Evolutionary conservation across 352 stramenopile species (phyloP).

Genomic region (Albugo laibachii): DNA sequence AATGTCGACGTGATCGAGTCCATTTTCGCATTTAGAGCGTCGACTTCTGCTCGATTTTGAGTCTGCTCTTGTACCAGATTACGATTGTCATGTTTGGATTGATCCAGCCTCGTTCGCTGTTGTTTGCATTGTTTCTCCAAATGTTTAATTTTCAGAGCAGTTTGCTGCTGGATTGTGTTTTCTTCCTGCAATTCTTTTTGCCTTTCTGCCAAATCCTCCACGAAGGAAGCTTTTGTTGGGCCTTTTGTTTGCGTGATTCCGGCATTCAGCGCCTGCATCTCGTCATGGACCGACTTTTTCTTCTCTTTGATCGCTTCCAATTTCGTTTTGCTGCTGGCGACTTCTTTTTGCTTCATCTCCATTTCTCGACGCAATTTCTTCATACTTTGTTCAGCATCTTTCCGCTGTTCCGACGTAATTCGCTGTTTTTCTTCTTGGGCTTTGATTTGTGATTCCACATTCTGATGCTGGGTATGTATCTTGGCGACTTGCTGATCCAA

Average conservation of each 20-base stretch:
- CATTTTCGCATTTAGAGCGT: conserved; percentile 32
- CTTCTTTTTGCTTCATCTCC: conserved; percentile 25
- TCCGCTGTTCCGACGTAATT: conserved; percentile 38
- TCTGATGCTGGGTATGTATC: conserved; percentile 59
- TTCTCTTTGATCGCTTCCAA: conserved; percentile 40
- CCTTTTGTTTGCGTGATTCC: conserved; percentile 54
- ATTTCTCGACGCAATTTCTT: conserved; percentile 20
- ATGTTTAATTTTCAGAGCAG: conserved; percentile 87
- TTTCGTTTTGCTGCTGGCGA: conserved; percentile 47
- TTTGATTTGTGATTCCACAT: conserved; percentile 50
- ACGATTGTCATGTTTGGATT: conserved; percentile 57
- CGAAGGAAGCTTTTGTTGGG: conserved; percentile 51
- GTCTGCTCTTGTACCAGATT: conserved; percentile 48
- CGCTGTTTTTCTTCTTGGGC: conserved; percentile 37
- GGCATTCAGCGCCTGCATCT: conserved; percentile 76
- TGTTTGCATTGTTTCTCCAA: conserved; percentile 70
- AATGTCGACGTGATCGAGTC: conserved; percentile 45
- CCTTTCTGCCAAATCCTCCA: conserved; percentile 51
- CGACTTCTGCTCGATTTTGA: conserved; percentile 38
- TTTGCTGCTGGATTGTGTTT: conserved; percentile 73
- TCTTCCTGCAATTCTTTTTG: conserved; percentile 63
- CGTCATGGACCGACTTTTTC: conserved; percentile 37
- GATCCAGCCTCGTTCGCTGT: conserved; percentile 44
- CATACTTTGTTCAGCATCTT: conserved; percentile 62
- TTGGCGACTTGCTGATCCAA: conserved; percentile 70